A percentile compares a stretch with the other conserved stretches of the same genome.
Conservation (phyloP, 441 rosid genomes). For the Gossypium schwendimanii region DNA sequence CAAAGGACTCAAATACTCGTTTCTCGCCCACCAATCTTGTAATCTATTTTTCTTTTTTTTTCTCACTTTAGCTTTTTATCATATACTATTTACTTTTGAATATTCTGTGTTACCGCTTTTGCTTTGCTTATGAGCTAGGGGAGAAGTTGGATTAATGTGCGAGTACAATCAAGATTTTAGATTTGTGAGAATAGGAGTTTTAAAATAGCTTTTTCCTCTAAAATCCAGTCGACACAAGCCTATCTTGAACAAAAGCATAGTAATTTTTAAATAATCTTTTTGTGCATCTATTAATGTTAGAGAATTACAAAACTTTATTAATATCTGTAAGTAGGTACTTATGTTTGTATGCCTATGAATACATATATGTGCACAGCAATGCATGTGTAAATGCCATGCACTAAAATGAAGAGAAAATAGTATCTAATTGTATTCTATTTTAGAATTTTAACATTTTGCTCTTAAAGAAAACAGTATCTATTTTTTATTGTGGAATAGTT, state of each 20-base stretch:
- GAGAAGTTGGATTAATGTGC: background rate
- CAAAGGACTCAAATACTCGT: constrained; percentile 76
- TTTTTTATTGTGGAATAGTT: background rate
- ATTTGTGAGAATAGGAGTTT: background rate
- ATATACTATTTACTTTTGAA: constrained; percentile 4
- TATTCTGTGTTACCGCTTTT: background rate
- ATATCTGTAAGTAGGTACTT: background rate
- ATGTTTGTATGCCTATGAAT: background rate
- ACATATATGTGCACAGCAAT: background rate
- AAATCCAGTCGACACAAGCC: background rate
- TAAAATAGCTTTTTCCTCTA: background rate
- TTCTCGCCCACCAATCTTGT: constrained; percentile 92
- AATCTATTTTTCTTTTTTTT: constrained; percentile 19
- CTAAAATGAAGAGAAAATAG: constrained; percentile 1
- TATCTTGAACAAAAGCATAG: background rate
- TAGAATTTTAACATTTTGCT: background rate
- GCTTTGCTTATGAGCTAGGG: constrained; percentile 7
- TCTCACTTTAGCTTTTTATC: background rate
- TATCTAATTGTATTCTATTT: background rate
- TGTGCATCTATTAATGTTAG: background rate
- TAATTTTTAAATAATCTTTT: background rate
- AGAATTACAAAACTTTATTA: background rate
- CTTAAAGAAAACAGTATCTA: background rate
- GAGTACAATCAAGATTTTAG: background rate
- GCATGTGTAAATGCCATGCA: background rate